These are phyloP conservation scores for Fremontodendron californicum DNA, from an alignment of 345 rosid species.

Conservation along the genomic window DNA sequence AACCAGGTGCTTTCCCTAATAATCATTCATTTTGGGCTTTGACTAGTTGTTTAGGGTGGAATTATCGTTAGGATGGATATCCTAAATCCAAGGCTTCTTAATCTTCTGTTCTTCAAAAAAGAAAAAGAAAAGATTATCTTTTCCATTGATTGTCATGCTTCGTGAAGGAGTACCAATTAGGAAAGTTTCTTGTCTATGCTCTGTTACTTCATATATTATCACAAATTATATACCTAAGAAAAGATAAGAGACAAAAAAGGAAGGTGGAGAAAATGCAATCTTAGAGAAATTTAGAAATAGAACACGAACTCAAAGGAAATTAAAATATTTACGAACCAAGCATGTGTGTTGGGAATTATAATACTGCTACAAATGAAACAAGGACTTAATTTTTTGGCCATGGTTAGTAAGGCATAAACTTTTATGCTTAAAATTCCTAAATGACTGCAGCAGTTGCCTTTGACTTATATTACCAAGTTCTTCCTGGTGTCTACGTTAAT, in stretches of 20 bases:
- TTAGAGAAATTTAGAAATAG: too few relatives aligned
- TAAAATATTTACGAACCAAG: too few relatives aligned
- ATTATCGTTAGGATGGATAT: neutral
- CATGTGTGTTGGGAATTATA: too few relatives aligned
- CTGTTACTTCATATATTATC: neutral
- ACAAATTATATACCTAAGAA: slow-evolving; percentile 1
- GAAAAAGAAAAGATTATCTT: neutral
- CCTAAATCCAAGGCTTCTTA: neutral
- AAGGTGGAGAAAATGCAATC: too few relatives aligned
- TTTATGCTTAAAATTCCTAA: neutral
- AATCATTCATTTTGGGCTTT: neutral
- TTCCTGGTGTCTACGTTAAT: neutral
- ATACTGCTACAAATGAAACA: neutral
- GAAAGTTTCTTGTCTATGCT: neutral
- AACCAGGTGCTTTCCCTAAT: neutral
- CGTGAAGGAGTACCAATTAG: neutral
- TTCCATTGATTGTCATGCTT: neutral
- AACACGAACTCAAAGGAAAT: too few relatives aligned
- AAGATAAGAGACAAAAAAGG: neutral
- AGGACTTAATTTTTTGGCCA: neutral
- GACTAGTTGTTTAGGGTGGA: neutral
- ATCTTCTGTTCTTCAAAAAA: neutral
- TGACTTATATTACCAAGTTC: neutral
- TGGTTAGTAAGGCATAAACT: neutral
- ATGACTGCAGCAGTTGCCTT: neutral